Conservation (phyloP, 2,329 filamentous ascomycete species). For the Apiospora marii region DNA sequence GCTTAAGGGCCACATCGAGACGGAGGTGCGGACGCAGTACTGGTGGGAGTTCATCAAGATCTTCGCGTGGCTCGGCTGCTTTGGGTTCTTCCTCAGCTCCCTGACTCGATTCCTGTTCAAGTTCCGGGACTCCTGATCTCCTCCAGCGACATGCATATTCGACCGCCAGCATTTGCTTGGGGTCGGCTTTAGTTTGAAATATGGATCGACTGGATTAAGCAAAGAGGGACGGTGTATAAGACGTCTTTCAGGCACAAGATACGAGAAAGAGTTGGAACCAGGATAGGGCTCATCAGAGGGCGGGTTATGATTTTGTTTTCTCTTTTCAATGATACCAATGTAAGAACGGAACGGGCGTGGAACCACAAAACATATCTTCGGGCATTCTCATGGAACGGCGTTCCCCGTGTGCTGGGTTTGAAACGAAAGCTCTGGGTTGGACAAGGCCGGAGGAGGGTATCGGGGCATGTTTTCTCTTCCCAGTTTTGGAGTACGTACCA, state of each 20-base stretch:
- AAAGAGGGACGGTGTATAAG: background rate
- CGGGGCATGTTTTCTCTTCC: background rate
- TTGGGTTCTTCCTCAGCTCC: constrained; percentile 44
- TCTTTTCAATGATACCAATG: constrained; percentile 14
- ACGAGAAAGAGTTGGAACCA: background rate
- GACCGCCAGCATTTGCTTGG: background rate
- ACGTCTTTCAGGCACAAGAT: background rate
- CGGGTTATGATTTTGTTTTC: constrained; percentile 9
- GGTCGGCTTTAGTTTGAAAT: background rate
- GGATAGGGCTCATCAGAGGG: background rate
- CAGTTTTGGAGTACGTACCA: background rate
- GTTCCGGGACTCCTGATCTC: background rate
- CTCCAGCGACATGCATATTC: no score
- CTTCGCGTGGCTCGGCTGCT: constrained; percentile 57
- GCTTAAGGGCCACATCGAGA: constrained; percentile 61
- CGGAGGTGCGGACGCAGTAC: constrained; percentile 61
- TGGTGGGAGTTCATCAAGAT: constrained; percentile 65
- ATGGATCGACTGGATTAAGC: no score
- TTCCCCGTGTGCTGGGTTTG: constrained; percentile 7
- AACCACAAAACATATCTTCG: background rate
- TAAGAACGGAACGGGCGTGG: constrained; percentile 5
- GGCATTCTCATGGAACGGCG: constrained; percentile 11
- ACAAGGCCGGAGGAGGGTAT: background rate
- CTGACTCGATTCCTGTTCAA: constrained; percentile 16
- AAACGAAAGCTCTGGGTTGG: background rate